Evolutionary conservation across 2,329 filamentous ascomycete genomes (phyloP).

Genomic region (Ophiostoma ips): DNA sequence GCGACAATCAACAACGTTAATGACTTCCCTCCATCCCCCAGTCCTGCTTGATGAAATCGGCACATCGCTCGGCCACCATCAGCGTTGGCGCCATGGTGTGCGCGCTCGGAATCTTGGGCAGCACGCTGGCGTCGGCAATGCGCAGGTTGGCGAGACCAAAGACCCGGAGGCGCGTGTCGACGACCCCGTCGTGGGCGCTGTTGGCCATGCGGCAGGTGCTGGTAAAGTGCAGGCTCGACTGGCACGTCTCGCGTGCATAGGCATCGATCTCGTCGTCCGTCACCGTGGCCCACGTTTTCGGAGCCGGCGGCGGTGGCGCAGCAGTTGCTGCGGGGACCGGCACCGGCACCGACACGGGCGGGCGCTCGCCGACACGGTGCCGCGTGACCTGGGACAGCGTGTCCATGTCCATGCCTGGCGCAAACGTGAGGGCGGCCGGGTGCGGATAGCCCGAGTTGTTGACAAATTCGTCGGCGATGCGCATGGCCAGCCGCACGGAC

Average conservation of each 20-base stretch:
- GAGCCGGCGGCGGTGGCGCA: neutral
- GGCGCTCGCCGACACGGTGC: neutral
- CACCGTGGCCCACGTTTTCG: conserved; percentile 16
- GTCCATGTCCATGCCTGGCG: conserved; percentile 15
- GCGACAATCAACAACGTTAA: neutral
- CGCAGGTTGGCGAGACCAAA: conserved; percentile 15
- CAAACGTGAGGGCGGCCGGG: conserved; percentile 15
- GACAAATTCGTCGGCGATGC: conserved; percentile 18
- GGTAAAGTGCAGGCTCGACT: conserved; percentile 22
- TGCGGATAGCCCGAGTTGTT: conserved; percentile 17
- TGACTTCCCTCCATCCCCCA: neutral
- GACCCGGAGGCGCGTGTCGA: conserved; percentile 17
- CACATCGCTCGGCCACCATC: conserved; percentile 21
- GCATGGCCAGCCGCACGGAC: conserved; percentile 20
- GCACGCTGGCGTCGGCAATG: conserved; percentile 19
- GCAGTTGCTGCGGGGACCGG: too few species aligned
- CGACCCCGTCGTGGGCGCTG: conserved; percentile 12
- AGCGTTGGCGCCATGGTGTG: conserved; percentile 20
- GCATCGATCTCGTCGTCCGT: conserved; percentile 20
- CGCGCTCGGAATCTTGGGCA: conserved; percentile 18
- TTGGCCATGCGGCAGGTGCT: conserved; percentile 28
- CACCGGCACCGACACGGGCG: neutral
- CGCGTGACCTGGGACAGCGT: conserved; percentile 8
- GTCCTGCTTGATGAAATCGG: conserved; percentile 17
- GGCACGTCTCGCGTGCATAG: conserved; percentile 13